These are phyloP conservation scores for Pugionium cornutum DNA, from an alignment of 345 rosid genomes.

Conservation along the genomic window DNA sequence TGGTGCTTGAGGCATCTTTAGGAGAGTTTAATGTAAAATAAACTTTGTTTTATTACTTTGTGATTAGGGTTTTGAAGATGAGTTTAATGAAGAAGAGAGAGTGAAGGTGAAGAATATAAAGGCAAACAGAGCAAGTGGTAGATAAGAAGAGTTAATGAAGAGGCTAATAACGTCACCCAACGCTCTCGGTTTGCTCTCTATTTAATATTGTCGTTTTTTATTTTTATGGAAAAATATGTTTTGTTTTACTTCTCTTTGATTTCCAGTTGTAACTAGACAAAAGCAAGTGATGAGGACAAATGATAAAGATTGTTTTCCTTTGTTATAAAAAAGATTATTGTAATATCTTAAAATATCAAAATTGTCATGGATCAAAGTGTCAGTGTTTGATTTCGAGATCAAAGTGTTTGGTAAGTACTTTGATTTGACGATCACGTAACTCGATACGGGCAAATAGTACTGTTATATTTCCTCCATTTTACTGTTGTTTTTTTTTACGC, in stretches of 20 bases:
- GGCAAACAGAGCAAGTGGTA: slow-evolving; percentile 20
- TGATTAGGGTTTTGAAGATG: slow-evolving; percentile 30
- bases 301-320: slow-evolving; percentile 38
- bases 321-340: slow-evolving; percentile 10
- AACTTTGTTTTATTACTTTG: slow-evolving; percentile 1
- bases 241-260: slow-evolving; percentile 19
- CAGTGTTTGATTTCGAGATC: slow-evolving; percentile 28
- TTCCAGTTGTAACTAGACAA: slow-evolving; percentile 36
- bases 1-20: slow-evolving; percentile 50
- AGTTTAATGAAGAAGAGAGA: slow-evolving; percentile 14
- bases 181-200: no score
- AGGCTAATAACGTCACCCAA: slow-evolving; percentile 29
- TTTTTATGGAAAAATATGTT: slow-evolving; percentile 2
- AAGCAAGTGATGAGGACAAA: slow-evolving; percentile 31
- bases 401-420: slow-evolving; percentile 38
- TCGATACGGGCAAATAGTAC: slow-evolving; percentile 25
- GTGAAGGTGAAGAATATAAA: slow-evolving; percentile 26
- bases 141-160: slow-evolving; percentile 36
- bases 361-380: slow-evolving; percentile 26
- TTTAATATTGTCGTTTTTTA: background rate
- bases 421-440: slow-evolving; percentile 34
- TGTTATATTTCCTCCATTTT: background rate
- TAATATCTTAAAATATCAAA: background rate
- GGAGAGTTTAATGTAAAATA: slow-evolving; percentile 14
- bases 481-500: background rate